phyloP scores from a whole-genome alignment of 2,329 filamentous ascomycete genomes.

The Lachnellula willkommii region DNA sequence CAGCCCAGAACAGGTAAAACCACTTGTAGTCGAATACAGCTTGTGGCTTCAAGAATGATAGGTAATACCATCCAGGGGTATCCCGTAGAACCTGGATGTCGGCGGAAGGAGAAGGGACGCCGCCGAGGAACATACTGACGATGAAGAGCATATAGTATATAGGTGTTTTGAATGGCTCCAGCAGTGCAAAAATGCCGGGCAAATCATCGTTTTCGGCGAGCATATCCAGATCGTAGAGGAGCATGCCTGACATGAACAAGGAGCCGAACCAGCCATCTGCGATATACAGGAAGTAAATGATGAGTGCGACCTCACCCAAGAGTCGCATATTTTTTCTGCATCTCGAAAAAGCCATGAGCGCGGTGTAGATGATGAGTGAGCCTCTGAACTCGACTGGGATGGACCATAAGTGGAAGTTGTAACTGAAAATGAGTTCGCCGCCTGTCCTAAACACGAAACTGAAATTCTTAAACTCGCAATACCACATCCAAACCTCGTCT shows the following conservation, averaged over 20 bases:
- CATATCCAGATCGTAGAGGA: slow-evolving; percentile 55
- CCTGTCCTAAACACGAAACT: slow-evolving; percentile 58
- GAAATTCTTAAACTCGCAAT: slow-evolving; percentile 58
- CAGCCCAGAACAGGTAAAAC: slow-evolving; percentile 61
- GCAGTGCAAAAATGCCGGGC: slow-evolving; percentile 41
- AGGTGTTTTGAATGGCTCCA: slow-evolving; percentile 43
- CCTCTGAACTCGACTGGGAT: slow-evolving; percentile 60
- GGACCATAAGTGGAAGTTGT: slow-evolving; percentile 50
- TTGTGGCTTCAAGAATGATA: slow-evolving; percentile 32
- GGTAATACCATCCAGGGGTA: slow-evolving; percentile 42
- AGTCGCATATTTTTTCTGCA: slow-evolving; percentile 50
- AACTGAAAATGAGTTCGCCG: slow-evolving; percentile 48
- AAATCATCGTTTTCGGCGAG: slow-evolving; percentile 45
- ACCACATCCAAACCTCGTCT: slow-evolving; percentile 28
- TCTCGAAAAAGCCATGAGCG: slow-evolving; percentile 49
- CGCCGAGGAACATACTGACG: slow-evolving; percentile 51
- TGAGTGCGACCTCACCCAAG: slow-evolving; percentile 45
- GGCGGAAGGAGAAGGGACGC: slow-evolving; percentile 48
- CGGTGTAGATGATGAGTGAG: slow-evolving; percentile 56
- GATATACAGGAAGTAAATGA: slow-evolving; percentile 61
- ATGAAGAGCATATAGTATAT: slow-evolving; percentile 49
- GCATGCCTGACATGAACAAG: slow-evolving; percentile 55
- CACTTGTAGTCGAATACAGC: slow-evolving; percentile 58
- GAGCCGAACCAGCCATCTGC: slow-evolving; percentile 58
- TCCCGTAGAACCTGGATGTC: slow-evolving; percentile 45